Evolutionary conservation across 148 eudicot genomes (phyloP), one percentile per base, ranked within the genome.

Genomic region (Rhododendron kiyosumense): DNA sequence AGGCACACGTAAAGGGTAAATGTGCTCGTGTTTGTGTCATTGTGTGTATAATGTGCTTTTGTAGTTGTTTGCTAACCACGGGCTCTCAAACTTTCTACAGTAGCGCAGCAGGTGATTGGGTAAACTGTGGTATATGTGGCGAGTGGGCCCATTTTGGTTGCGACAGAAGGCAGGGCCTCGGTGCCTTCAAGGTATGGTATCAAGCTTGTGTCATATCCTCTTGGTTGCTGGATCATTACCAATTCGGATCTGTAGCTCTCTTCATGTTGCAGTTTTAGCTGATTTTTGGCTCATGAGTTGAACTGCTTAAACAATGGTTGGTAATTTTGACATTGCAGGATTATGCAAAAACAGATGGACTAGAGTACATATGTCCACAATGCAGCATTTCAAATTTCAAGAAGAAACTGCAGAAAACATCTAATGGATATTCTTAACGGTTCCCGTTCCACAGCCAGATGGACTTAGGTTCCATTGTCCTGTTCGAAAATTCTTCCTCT

Each of bases 101-200:
- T 96, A 95, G 98, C 61, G 98, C 98, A 69, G 98, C 99, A 10
- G 99, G 98, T 71, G 98, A 96, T 54, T 96, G 99, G 99, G 99
- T 96, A 67, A 96, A 96, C 87, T 96, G 99, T 85, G 98, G 99
- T 52, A 89, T 95, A 57, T 96, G 99, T 81, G 98, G 98, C 36
- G 97, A 96, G 92, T 96, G 99, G 98, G 99, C 96, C 24, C 99
- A 96, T 93, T 95, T 96, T 87, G 99, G 98, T 28, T 96, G 99
- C 41, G 99, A 96, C 86, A 93, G 97, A 89, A 91, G 99, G 89
- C 98, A 90, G 78, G 98, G 99, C 73, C 98, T 96, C 79, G 99
- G 98, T 46, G 97, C 98, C 81, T 96, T 96, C 85, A 96, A 96
- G 96, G 99, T 96, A 93, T 52, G 59, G 36, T 22, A 15, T 82